These are phyloP conservation scores for Myriosclerotinia scirpicola DNA, from an alignment of 2,329 filamentous ascomycete species.

Conservation along the genomic window DNA sequence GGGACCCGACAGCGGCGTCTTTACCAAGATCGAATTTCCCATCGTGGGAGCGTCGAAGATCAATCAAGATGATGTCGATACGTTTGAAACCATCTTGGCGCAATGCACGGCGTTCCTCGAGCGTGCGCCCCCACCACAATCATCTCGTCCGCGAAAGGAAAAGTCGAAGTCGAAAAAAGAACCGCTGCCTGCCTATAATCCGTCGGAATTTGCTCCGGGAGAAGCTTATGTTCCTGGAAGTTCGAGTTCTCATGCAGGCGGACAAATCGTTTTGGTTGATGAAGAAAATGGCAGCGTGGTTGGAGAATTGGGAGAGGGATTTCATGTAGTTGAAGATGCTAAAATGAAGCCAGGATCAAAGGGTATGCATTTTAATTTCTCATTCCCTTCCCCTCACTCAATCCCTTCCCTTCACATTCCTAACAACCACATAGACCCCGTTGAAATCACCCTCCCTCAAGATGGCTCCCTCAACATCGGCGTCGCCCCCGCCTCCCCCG, in stretches of 20 bases:
- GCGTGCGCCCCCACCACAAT: slow-evolving; percentile 60
- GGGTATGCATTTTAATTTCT: slow-evolving; percentile 52
- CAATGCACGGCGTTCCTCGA: slow-evolving; percentile 96
- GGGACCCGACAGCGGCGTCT: slow-evolving; percentile 82
- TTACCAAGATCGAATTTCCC: slow-evolving; percentile 92
- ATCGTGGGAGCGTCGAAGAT: slow-evolving; percentile 67
- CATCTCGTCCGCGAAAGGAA: slow-evolving; percentile 29
- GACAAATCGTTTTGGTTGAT: slow-evolving; percentile 88
- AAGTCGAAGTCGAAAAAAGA: slow-evolving; percentile 38
- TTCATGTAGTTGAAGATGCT: slow-evolving; percentile 74
- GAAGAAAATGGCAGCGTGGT: slow-evolving; percentile 96
- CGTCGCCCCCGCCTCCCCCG: slow-evolving; percentile 64
- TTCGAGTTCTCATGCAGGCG: slow-evolving; percentile 57
- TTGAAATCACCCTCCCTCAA: slow-evolving; percentile 72
- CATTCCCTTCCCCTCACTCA: background rate
- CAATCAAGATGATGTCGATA: slow-evolving; percentile 89
- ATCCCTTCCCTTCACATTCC: slow-evolving; percentile 20
- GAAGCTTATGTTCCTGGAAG: slow-evolving; percentile 71
- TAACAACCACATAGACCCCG: slow-evolving; percentile 59
- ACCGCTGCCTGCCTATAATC: slow-evolving; percentile 67
- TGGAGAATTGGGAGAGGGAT: slow-evolving; percentile 82
- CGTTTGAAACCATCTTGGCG: slow-evolving; percentile 96
- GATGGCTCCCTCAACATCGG: slow-evolving; percentile 66
- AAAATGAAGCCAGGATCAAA: slow-evolving; percentile 84
- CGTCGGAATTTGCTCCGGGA: slow-evolving; percentile 74